Base-by-base conservation (phyloP, 2,329 filamentous ascomycete genomes). In the Dactylella cylindrospora region DNA sequence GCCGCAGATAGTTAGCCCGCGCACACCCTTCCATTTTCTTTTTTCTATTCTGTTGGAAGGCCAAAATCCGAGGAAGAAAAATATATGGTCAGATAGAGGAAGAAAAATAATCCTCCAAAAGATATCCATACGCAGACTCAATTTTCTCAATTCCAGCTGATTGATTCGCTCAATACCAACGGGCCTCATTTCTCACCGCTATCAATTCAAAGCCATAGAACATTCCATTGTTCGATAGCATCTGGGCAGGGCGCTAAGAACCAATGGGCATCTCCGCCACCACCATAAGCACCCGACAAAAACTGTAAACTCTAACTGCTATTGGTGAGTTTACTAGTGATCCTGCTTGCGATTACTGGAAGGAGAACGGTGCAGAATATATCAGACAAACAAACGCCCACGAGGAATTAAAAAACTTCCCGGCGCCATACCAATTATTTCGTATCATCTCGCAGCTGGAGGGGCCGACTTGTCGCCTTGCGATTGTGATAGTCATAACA, bases 301-400 rank as follows among this genome's bases (percentile, higher is more conserved):
- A 33, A 51, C 46, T 25, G 46, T 31, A 38, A 38, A 19, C 55
- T n/a, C 55, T 38, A 28, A 6, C 55, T 61, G 55, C 55, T 47
- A 61, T 61, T 61, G 55, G 55, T 23, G 47, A 33, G 39, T 38
- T 38, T 36, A 17, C 35, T 25, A 43, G 36, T n/a, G n/a, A n/a
- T n/a, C n/a, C 33, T 60, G 54, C 45, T 51, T 61, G 41, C 47
- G 47, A 49, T 46, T 61, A 53, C 55, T 61, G 47, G 55, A 61
- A 61, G 55, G 35, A 61, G 47, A 47, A 51, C 32, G 31, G 25
- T 44, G 55, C 55, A 53, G 55, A 35, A 20, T 41, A 19, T 31
- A 40, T n/a, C 40, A 45, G 36, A 47, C 47, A 40, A n/a, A 35
- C 47, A 46, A 49, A 60, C 54, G 55, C 47, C 55, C 55, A 43